Evolutionary conservation across 805 yeast species (phyloP), one percentile per base, ranked within the genome.

Genomic region (Pichia sporocuriosa): DNA sequence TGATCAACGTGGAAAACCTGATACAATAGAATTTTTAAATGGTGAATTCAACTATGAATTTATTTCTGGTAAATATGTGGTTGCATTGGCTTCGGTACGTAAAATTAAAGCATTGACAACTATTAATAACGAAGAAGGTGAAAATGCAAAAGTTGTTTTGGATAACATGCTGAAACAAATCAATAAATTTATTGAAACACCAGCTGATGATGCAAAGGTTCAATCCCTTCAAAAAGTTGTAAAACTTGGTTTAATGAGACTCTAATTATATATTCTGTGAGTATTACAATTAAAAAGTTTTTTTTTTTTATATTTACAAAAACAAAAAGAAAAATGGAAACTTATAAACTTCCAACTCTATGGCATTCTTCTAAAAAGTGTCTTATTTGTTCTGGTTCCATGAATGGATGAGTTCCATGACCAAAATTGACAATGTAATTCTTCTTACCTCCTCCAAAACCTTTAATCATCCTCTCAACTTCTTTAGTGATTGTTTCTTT

Each of bases 341-440:
- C 21, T 28, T 41, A 47, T 13, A 39, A 35, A 30, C 48, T 44
- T 10, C 51, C 51, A 34, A 45, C 22, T 37, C 51, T 39, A 27
- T 48, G 51, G 20, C 51, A 49, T 62, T 87, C 96, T 62, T 86
- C 68, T 57, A 93, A 69, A 67, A 93, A 93, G 65, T 78, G 85
- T 46, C 77, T 79, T 47, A 93, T 76, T 61, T 83, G 83, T 50
- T 84, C 95, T 10, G 97, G 96, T 49, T 86, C 83, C 95, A 93
- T 88, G 66, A 85, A 87, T 19, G 98, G 98, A 61, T 88, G 97
- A 19, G 98, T 93, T 15, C 98, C 98, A 55, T 93, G 98, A 35
- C 98, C 98, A 57, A 93, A 84, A 68, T 93, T 93, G 53, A 90
- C 81, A 51, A 93, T 90, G 66, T 93, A 93, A 56, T 82, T 75